Conservation (phyloP, 345 rosid genomes). For the Salix arbutifolia region DNA sequence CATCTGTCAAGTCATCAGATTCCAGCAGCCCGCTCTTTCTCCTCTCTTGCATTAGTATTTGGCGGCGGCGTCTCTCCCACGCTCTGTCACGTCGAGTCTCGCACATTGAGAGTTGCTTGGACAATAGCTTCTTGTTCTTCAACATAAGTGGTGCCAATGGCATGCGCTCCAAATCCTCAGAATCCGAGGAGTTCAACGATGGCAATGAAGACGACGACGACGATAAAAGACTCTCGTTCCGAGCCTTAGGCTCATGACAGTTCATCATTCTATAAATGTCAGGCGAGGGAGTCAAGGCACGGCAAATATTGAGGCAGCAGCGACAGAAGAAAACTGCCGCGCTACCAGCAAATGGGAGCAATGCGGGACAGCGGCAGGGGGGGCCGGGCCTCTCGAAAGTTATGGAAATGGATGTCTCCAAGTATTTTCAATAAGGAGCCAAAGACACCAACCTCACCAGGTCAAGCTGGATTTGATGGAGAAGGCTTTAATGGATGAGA, state of each 20-base stretch:
- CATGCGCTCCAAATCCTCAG: conserved; percentile 43
- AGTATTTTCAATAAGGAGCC: neutral
- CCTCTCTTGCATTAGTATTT: conserved; percentile 51
- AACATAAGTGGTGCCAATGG: conserved; percentile 36
- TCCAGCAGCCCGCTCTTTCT: conserved; percentile 25
- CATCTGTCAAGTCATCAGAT: conserved; percentile 60
- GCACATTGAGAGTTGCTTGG: conserved; percentile 76
- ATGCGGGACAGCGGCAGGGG: neutral
- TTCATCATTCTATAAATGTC: neutral
- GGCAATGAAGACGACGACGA: conserved; percentile 18
- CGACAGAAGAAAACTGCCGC: neutral
- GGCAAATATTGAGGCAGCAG: neutral
- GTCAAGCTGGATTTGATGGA: neutral
- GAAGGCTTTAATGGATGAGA: conserved; percentile 9
- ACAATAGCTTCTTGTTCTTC: conserved; percentile 44
- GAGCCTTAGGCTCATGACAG: neutral
- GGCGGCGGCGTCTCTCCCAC: conserved; percentile 82
- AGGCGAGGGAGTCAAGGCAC: no score
- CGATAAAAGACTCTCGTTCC: neutral
- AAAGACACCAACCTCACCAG: neutral
- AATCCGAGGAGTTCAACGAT: conserved; percentile 10
- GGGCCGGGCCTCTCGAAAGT: neutral
- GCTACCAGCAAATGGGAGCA: neutral
- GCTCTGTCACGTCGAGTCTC: conserved; percentile 70
- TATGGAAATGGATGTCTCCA: neutral